Base-by-base conservation (phyloP, 202 grass and related monocot species). In the Dendrocalamus latiflorus region DNA sequence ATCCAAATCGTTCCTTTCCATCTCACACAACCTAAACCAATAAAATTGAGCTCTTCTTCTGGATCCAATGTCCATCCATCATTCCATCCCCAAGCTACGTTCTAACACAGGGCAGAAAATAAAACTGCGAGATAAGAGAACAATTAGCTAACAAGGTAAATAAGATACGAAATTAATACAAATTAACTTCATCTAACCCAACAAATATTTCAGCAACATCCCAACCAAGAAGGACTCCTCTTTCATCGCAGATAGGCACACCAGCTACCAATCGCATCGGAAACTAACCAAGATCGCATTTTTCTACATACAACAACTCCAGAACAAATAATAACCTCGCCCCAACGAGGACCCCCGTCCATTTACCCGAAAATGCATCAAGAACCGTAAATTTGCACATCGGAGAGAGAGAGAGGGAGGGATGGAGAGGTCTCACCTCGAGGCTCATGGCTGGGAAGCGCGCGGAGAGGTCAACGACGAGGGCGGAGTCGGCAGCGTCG, bases 361-460 rank as follows among this genome's bases (percentile, higher is more conserved):
- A 24, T 59, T 11, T 24, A 59, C 22, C 56, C 56, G 1, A 56
- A 36, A 10, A n/a, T 21, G 9, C 55, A 58, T 62, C 10, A 47
- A 15, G 44, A 47, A 47, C 44, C 44, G 3, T 22, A 33, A 34
- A n/a, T 64, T 34, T 64, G 60, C 60, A 30, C 6, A 34, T 64
- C 2, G 36, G 25, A 64, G 12, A 64, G 25, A 26, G 59, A 15
- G 26, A 37, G 62, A 3, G 33, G 1, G 33, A 3, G 33, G 33
- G 33, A 3, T 34, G 53, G 1, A n/a, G n/a, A n/a, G n/a, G n/a
- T n/a, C n/a, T 71, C 51, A 81, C 79, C 79, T 81, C 53, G 8
- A 22, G 65, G 51, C 53, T 81, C 53, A 61, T 68, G 65, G 51
- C 55, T 16, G 66, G 79, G 66, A 81, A 81, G 22, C 66, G 66